Evolutionary conservation across 1,284 basidiomycete species (phyloP).

Genomic region (Melampsora americana): DNA sequence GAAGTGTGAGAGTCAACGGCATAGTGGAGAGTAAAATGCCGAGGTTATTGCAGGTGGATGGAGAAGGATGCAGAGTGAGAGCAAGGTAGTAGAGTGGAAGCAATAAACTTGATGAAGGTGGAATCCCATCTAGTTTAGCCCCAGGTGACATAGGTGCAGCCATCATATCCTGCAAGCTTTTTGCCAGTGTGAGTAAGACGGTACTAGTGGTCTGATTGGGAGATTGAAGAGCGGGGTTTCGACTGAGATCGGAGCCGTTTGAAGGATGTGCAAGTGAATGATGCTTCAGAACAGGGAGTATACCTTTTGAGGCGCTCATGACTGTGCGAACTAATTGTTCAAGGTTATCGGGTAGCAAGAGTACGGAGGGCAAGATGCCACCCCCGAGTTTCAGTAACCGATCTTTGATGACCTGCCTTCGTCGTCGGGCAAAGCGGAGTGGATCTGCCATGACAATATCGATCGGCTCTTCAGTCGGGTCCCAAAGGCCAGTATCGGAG

Average conservation of each 20-base stretch:
- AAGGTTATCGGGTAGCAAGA: slow-evolving; percentile 59
- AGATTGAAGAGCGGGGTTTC: slow-evolving; percentile 50
- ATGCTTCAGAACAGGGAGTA: slow-evolving; percentile 45
- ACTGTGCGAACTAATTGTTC: slow-evolving; percentile 54
- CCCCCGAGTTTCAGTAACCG: slow-evolving; percentile 54
- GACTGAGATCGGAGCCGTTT: slow-evolving; percentile 48
- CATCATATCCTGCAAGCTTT: slow-evolving; percentile 60
- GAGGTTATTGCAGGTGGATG: slow-evolving; percentile 64
- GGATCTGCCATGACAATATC: slow-evolving; percentile 47
- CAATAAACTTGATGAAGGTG: slow-evolving; percentile 58
- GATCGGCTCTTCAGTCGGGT: slow-evolving; percentile 16
- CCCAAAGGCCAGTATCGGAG: slow-evolving; percentile 36
- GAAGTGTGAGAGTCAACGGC: slow-evolving; percentile 50
- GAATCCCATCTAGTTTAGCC: slow-evolving; percentile 54
- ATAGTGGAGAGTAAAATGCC: slow-evolving; percentile 63
- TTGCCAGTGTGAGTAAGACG: slow-evolving; percentile 62
- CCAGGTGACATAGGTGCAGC: slow-evolving; percentile 47
- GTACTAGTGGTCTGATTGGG: slow-evolving; percentile 59
- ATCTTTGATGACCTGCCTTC: slow-evolving; percentile 54
- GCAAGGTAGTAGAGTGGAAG: slow-evolving; percentile 64
- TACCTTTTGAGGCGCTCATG: slow-evolving; percentile 53
- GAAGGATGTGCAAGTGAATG: slow-evolving; percentile 49
- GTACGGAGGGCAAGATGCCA: slow-evolving; percentile 57
- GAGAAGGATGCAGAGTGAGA: slow-evolving; percentile 60
- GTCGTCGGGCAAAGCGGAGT: slow-evolving; percentile 54